Base-by-base conservation (phyloP, 202 grass and related monocot genomes). In the Zoysia matrella region DNA sequence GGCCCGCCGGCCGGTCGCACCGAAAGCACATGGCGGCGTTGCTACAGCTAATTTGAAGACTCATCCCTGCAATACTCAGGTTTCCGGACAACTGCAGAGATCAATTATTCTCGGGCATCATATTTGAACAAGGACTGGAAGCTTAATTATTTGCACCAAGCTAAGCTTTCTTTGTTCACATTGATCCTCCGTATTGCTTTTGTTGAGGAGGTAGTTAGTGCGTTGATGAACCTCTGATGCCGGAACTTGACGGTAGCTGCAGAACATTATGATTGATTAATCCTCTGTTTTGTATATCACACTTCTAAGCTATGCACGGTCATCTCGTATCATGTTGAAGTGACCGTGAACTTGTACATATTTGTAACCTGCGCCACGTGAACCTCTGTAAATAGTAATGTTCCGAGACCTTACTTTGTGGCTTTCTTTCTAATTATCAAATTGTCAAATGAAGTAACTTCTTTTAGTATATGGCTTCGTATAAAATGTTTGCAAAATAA, bases 41-140 rank as follows among this genome's bases (percentile, higher is more conserved):
- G 30, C 30, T 36, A 89, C 91, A 69, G 62, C 81, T 16, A 85
- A 87, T 83, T 80, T 94, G 50, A 94, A 76, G 70, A 89, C 58
- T 60, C 92, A 86, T 82, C 74, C 87, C 15, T 77, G 68, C 36
- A 79, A 69, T 45, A 76, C 54, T 77, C 78, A 83, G 64, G 77
- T 85, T 61, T 67, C 61, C 0, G 85, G 71, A 39, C 78, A 85
- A 18, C 80, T 81, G 44, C 79, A 86, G 69, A 81, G 53, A 56
- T 64, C n/a, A 53, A 42, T 69, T 60, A 52, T 8, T 14, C 40
- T 63, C 30, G 63, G 62, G 71, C 54, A 69, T 65, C 39, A 15
- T 63, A 14, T n/a, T 67, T 78, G 65, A 47, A 75, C 68, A 42
- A 69, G 83, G 80, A 47, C 54, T 50, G 83, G 63, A 82, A 82